Base-by-base conservation (phyloP, 441 rosid species). In the Populus hybrid region DNA sequence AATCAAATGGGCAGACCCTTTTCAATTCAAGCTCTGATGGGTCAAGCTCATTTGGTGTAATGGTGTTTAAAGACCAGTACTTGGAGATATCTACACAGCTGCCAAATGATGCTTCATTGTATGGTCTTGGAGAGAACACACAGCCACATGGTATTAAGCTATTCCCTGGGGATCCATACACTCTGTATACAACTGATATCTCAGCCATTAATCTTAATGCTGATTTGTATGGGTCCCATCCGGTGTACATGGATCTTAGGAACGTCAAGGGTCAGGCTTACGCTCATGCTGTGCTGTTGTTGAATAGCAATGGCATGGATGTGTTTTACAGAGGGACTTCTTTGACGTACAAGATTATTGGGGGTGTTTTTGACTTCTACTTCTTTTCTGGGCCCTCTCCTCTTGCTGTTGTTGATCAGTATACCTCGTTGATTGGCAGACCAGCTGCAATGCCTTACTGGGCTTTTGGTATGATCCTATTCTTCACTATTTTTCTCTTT, bases 301-400 rank as follows among this genome's bases (percentile, higher is more conserved):
- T 96, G 59, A 96, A 92, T 81, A 96, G 98, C 78, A 96, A 96
- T 75, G 99, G 98, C 29, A 96, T 96, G 99, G 98, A 94, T 83
- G 94, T 96, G 61, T 90, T 94, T 73, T 96, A 94, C 74, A 88
- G 82, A 74, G 98, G 98, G 9, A 82, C 72, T 69, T 94, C 98
- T 16, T 80, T 96, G 84, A 96, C 99, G 0, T 96, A 94, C 77
- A 96, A 94, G 86, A 79, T 93, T 66, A 96, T 91, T n/a, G n/a
- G n/a, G n/a, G n/a, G n/a, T n/a, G n/a, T n/a, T n/a, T n/a, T n/a
- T n/a, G n/a, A n/a, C n/a, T n/a, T n/a, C n/a, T n/a, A n/a, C n/a
- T n/a, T n/a, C n/a, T n/a, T n/a, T n/a, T n/a, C n/a, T n/a, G n/a
- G n/a, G n/a, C n/a, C n/a, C n/a, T n/a, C n/a, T n/a, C n/a, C n/a